phyloP scores from a whole-genome alignment of 345 rosid genomes.

The Citrus sinensis region DVS_A1.0 CM039165.1:11929001-11929500 shows the following conservation, averaged over 20 bases:
- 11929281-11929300: slow-evolving; percentile 88
- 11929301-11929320: slow-evolving; percentile 80
- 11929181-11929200: background rate
- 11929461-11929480: slow-evolving; percentile 73
- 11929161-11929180: background rate
- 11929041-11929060: background rate
- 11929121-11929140: background rate
- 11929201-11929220: background rate
- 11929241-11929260: slow-evolving; percentile 77
- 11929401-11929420: slow-evolving; percentile 91
- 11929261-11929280: slow-evolving; percentile 68
- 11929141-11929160: background rate
- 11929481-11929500: slow-evolving; percentile 71
- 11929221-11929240: slow-evolving; percentile 62
- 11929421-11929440: slow-evolving; percentile 77
- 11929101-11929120: background rate
- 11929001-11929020: too few relatives aligned
- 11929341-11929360: slow-evolving; percentile 66
- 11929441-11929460: slow-evolving; percentile 60
- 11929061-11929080: background rate
- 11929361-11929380: slow-evolving; percentile 73
- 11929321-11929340: slow-evolving; percentile 88
- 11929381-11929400: slow-evolving; percentile 85
- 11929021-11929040: background rate
- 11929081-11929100: background rate